phyloP scores from a whole-genome alignment of 2,329 filamentous ascomycete genomes.

The Karstenula rhodostoma region DNA sequence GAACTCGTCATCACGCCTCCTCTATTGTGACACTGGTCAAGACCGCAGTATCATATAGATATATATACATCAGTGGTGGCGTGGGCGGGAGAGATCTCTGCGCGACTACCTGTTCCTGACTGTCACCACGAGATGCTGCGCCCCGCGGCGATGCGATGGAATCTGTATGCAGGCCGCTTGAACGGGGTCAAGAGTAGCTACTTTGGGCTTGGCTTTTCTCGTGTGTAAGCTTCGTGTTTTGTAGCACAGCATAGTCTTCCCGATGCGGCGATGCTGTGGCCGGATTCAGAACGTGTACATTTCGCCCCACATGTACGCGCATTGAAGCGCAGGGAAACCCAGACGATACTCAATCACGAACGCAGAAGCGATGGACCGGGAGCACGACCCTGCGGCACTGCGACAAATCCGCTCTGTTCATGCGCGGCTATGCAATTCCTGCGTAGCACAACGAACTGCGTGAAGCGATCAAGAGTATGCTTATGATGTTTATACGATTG shows the following conservation, averaged over 20 bases:
- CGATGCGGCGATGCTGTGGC: constrained; percentile 12
- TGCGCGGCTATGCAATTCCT: neutral
- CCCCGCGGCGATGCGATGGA: neutral
- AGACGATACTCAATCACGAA: neutral
- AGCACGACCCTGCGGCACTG: neutral
- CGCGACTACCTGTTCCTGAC: constrained; percentile 10
- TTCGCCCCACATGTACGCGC: neutral
- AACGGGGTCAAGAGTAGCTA: neutral
- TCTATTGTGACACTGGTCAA: neutral
- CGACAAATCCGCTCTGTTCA: neutral
- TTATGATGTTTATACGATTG: constrained; percentile 33
- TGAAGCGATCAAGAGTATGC: neutral
- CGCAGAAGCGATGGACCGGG: neutral
- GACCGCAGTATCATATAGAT: neutral
- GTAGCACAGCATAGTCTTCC: constrained; percentile 18
- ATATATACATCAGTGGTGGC: neutral
- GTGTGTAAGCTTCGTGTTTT: constrained; percentile 13
- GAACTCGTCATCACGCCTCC: neutral
- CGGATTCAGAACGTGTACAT: constrained; percentile 14
- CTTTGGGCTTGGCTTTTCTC: constrained; percentile 3
- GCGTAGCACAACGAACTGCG: neutral
- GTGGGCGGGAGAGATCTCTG: neutral
- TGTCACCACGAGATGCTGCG: constrained; percentile 1
- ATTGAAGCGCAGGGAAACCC: constrained; percentile 1
- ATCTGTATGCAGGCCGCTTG: constrained; percentile 11